Base-by-base conservation (phyloP, 352 stramenopile species). In the Pythium insidiosum region DNA sequence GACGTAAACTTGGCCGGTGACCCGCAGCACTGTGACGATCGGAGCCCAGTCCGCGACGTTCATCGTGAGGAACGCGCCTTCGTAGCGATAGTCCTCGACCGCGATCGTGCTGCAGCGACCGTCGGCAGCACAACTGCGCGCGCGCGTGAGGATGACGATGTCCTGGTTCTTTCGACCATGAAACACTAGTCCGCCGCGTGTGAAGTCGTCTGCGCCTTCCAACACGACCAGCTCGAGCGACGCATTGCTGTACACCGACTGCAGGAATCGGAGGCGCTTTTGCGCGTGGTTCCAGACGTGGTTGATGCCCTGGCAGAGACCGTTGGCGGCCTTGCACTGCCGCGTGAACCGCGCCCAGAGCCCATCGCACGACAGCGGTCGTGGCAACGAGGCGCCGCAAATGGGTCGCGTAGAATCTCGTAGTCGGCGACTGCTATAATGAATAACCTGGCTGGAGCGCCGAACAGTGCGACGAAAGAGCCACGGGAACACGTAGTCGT, bases 61-160 rank as follows among this genome's bases (percentile, higher is more conserved):
- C 2, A 56, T 56, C 25, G 47, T 54, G 4, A 78, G 5, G 0
- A 58, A 19, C 0, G 33, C 58, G 4, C 44, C 48, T 50, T 75
- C 58, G 31, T 73, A 73, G 1, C 70, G 64, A 23, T 71, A 71
- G 28, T 80, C 65, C 24, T 73, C 49, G 9, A 79, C 42, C 9
- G 58, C 67, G 5, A 73, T 20, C 2, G 65, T 77, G 29, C 59
- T 47, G 19, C 64, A 76, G 20, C 16, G 5, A 21, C 18, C 16
- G n/a, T 16, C 13, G 55, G 12, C n/a, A n/a, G n/a, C n/a, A 37
- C 29, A 63, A 0, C 52, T 20, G 3, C 40, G 48, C 3, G 49
- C 25, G 12, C 52, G 39, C 4, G 42, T 9, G 25, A 60, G 11
- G 15, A 20, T 36, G 4, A 48, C 30, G 35, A 30, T 49, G 19